Evolutionary conservation across 2,329 filamentous ascomycete genomes (phyloP).

Genomic region (Pseudocercospora fijiensis): DNA sequence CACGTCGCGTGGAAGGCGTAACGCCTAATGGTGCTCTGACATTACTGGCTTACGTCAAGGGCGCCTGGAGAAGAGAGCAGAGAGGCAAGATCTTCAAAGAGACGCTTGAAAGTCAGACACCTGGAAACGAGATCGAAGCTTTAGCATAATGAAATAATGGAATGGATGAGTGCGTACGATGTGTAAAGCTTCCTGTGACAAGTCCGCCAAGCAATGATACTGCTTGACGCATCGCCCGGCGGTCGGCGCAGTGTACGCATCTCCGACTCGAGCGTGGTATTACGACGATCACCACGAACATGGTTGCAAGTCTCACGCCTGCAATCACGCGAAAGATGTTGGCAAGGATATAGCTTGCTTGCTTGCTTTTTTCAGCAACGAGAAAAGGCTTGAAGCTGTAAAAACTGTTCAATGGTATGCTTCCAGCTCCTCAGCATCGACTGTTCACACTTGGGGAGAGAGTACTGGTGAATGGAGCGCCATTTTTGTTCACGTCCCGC

Average conservation of each 20-base stretch:
- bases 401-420: neutral
- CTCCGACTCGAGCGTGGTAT: neutral
- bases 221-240: neutral
- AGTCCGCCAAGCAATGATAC: neutral
- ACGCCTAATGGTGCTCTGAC: conserved; percentile 53
- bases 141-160: conserved; percentile 24
- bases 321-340: neutral
- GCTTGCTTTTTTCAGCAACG: neutral
- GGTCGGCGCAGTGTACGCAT: neutral
- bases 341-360: neutral
- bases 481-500: neutral
- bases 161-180: neutral
- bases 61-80: conserved; percentile 32
- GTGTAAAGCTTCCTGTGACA: neutral
- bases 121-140: conserved; percentile 29
- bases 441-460: neutral
- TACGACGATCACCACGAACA: neutral
- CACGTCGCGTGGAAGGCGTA: conserved; percentile 79
- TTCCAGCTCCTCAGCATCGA: neutral
- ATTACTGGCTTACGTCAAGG: conserved; percentile 63
- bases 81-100: conserved; percentile 35
- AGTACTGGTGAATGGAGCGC: neutral
- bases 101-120: conserved; percentile 26
- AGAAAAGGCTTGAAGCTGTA: neutral
- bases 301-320: neutral